Conservation (phyloP, 164 flowering plant genomes). For the Vitis riparia region DNA sequence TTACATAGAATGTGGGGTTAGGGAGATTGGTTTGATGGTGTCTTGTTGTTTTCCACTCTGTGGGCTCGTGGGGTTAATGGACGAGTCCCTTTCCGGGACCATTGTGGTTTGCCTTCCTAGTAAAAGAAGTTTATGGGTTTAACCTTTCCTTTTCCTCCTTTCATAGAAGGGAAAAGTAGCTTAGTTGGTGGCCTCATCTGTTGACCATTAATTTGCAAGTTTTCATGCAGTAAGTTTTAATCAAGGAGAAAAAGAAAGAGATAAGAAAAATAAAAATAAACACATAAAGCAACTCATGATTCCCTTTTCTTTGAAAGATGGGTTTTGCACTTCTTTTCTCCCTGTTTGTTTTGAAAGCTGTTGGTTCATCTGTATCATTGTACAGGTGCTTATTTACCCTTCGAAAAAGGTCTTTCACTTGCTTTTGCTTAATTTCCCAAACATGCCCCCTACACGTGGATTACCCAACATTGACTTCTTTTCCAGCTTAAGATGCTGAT, state of each 20-base stretch:
- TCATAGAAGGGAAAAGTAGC: slow-evolving; percentile 9
- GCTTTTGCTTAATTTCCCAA: slow-evolving; percentile 6
- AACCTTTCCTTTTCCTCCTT: slow-evolving; percentile 16
- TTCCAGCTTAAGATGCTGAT: background rate
- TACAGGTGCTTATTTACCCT: slow-evolving; percentile 7
- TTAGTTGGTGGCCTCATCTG: slow-evolving; percentile 9
- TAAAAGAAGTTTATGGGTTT: slow-evolving; percentile 14
- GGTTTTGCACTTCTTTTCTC: slow-evolving; percentile 5
- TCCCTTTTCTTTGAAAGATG: slow-evolving; percentile 12
- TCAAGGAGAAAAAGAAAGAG: slow-evolving; percentile 2
- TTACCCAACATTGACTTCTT: slow-evolving; percentile 20
- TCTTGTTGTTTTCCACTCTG: slow-evolving; percentile 11
- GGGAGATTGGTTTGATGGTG: background rate
- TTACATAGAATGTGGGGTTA: background rate
- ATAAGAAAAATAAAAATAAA: background rate
- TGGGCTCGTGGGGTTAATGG: slow-evolving; percentile 15
- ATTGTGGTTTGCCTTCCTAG: slow-evolving; percentile 13
- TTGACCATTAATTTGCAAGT: slow-evolving; percentile 14
- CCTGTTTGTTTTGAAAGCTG: background rate
- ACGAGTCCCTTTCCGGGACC: slow-evolving; percentile 14
- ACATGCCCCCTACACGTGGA: slow-evolving; percentile 1
- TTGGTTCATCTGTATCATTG: slow-evolving; percentile 6
- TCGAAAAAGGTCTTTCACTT: slow-evolving; percentile 3
- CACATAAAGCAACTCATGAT: slow-evolving; percentile 8
- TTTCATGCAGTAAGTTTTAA: slow-evolving; percentile 14